These are phyloP conservation scores for Penicillium decumbens DNA, from an alignment of 2,329 filamentous ascomycete species.

Conservation along the genomic window DNA sequence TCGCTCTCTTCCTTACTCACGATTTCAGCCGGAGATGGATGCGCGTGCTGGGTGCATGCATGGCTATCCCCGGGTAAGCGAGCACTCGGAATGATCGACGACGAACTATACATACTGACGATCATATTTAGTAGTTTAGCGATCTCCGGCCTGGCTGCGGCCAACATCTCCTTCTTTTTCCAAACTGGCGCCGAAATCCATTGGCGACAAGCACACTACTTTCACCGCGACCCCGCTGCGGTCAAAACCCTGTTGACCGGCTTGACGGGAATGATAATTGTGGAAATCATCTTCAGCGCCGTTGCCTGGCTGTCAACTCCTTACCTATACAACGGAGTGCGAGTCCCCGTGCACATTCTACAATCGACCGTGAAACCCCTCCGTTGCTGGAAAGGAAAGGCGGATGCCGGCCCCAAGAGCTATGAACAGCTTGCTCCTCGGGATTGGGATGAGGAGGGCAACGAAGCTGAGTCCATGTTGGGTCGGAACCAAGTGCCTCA, in stretches of 20 bases:
- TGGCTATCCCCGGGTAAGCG: conserved; percentile 13
- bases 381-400: conserved; percentile 6
- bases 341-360: conserved; percentile 1
- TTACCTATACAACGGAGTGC: conserved; percentile 12
- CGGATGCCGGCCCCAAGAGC: neutral
- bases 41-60: conserved; percentile 6
- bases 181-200: conserved; percentile 26
- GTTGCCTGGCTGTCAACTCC: conserved; percentile 16
- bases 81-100: neutral
- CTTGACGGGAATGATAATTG: conserved; percentile 19
- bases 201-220: conserved; percentile 24
- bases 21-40: conserved; percentile 12
- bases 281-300: conserved; percentile 16
- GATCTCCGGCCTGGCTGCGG: conserved; percentile 20
- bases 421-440: conserved; percentile 14
- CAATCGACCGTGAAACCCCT: neutral
- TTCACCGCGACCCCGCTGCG: conserved; percentile 22
- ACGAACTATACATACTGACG: neutral
- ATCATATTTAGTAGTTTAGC: conserved; percentile 9
- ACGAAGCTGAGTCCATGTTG: conserved; percentile 4
- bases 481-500: neutral
- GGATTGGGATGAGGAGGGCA: conserved; percentile 15
- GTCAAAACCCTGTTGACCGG: conserved; percentile 24
- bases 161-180: conserved; percentile 26
- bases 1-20: conserved; percentile 11